These are phyloP conservation scores for Chlamydomonas schloesseri DNA, from an alignment of 139 green algal genomes.

Conservation along the genomic window DNA sequence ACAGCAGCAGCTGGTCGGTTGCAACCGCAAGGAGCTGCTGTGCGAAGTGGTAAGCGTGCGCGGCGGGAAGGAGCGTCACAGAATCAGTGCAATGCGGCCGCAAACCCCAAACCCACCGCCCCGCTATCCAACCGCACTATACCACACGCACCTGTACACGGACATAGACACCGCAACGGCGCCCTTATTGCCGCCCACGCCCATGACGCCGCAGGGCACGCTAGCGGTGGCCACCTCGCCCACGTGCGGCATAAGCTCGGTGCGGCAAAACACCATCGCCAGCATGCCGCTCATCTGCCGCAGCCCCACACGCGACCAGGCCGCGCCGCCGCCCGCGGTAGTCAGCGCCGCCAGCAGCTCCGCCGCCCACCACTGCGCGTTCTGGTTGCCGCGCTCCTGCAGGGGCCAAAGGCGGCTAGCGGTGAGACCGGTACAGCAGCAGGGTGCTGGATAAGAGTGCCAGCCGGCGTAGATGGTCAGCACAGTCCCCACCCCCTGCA, in stretches of 20 bases:
- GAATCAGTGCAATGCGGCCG: too few species aligned
- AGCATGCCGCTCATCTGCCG: conserved; percentile 91
- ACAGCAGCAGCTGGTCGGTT: too few species aligned
- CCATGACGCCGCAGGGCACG: conserved; percentile 92
- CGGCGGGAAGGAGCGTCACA: too few species aligned
- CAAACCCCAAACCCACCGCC: too few species aligned
- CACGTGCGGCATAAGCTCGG: conserved; percentile 52
- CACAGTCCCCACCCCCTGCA: too few species aligned
- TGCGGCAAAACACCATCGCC: conserved; percentile 73
- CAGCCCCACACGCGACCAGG: conserved; percentile 75
- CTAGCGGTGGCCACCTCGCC: conserved; percentile 85
- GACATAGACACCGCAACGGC: conserved; percentile 88
- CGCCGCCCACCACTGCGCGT: conserved; percentile 78
- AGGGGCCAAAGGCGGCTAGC: neutral
- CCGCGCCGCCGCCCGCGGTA: neutral
- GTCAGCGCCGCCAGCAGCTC: conserved; percentile 60
- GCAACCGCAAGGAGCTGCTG: too few species aligned
- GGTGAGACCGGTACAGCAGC: too few species aligned
- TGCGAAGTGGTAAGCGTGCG: too few species aligned
- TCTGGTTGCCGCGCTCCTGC: conserved; percentile 82
- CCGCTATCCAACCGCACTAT: too few species aligned
- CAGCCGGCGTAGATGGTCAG: too few species aligned
- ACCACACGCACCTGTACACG: conserved; percentile 73
- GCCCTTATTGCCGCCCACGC: conserved; percentile 96
- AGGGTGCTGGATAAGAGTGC: neutral